phyloP scores from a whole-genome alignment of 2,329 filamentous ascomycete genomes.

The Cercospora nicotianae region DNA sequence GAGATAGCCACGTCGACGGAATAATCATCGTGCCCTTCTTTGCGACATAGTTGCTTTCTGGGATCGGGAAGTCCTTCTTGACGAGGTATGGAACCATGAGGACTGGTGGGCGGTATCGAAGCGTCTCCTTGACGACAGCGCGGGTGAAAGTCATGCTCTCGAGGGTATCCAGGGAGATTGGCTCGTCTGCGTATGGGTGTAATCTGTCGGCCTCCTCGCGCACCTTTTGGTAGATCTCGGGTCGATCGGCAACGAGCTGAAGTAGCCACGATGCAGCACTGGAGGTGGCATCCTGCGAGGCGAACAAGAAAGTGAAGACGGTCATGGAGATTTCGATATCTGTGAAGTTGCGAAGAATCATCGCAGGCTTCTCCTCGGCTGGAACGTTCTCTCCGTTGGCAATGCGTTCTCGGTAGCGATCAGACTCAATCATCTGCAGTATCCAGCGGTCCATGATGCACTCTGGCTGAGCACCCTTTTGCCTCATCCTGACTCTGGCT shows the following conservation, averaged over 20 bases:
- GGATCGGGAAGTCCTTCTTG: constrained; percentile 94
- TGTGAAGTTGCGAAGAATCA: constrained; percentile 82
- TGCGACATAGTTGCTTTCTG: constrained; percentile 75
- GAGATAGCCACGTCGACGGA: constrained; percentile 83
- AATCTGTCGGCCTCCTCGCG: constrained; percentile 66
- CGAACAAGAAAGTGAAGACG: constrained; percentile 66
- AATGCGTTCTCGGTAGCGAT: constrained; percentile 75
- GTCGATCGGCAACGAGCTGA: constrained; percentile 88
- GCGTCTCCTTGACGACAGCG: constrained; percentile 84
- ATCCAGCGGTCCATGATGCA: constrained; percentile 98
- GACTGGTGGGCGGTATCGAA: constrained; percentile 93
- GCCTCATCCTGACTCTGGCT: constrained; percentile 75
- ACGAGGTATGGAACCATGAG: constrained; percentile 94
- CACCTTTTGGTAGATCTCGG: constrained; percentile 86
- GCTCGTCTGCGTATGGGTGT: constrained; percentile 31
- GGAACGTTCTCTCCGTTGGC: constrained; percentile 69
- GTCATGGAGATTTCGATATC: constrained; percentile 92
- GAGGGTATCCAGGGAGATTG: constrained; percentile 76
- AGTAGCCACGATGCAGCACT: constrained; percentile 94
- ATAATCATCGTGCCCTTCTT: constrained; percentile 96
- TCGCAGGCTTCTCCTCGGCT: constrained; percentile 74
- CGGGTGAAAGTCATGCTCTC: constrained; percentile 85
- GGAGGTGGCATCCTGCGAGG: constrained; percentile 94
- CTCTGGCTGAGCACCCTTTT: constrained; percentile 77
- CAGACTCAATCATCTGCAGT: constrained; percentile 80